phyloP scores from a whole-genome alignment of 192 early-diverging fungal species.

The Allomyces macrogynus region DNA sequence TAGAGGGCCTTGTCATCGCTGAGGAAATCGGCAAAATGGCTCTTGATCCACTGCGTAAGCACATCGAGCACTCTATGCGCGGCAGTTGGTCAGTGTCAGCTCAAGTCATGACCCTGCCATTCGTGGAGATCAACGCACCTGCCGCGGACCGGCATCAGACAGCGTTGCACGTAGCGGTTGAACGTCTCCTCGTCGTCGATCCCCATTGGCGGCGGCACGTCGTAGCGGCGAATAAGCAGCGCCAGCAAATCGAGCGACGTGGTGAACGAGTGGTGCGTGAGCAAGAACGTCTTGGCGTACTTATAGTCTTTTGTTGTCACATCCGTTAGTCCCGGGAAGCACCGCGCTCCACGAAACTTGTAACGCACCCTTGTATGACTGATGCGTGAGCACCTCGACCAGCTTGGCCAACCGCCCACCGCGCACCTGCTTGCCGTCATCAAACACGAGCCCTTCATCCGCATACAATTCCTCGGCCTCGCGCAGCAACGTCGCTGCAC shows the following conservation, averaged over 20 bases:
- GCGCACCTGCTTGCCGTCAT: not conserved
- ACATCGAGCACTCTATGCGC: not conserved
- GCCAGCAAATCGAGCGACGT: slow-evolving; percentile 3
- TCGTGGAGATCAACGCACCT: not conserved
- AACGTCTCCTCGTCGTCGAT: not conserved
- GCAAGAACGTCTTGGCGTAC: slow-evolving; percentile 2
- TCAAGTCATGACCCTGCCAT: not conserved
- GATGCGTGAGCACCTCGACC: not conserved
- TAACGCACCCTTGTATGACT: not conserved
- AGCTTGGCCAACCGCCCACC: not conserved
- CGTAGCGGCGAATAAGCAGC: slow-evolving; percentile 1
- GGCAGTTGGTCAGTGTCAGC: not conserved
- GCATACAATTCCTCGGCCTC: too few species aligned
- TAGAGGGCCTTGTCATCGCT: not conserved
- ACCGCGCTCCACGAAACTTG: not conserved
- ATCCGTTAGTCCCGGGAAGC: not conserved
- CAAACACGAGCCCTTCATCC: not conserved
- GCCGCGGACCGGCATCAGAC: not conserved
- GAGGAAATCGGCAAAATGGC: slow-evolving; percentile 1
- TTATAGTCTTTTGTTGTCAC: not conserved
- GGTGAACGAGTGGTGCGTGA: slow-evolving; percentile 7
- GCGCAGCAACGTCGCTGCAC: not conserved
- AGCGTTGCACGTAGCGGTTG: not conserved
- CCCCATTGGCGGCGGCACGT: slow-evolving; percentile 1
- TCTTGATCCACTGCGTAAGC: not conserved